Evolutionary conservation across 2,329 filamentous ascomycete genomes (phyloP), one percentile per base, ranked within the genome.

Genomic region (Pseudocercospora vitis): DNA sequence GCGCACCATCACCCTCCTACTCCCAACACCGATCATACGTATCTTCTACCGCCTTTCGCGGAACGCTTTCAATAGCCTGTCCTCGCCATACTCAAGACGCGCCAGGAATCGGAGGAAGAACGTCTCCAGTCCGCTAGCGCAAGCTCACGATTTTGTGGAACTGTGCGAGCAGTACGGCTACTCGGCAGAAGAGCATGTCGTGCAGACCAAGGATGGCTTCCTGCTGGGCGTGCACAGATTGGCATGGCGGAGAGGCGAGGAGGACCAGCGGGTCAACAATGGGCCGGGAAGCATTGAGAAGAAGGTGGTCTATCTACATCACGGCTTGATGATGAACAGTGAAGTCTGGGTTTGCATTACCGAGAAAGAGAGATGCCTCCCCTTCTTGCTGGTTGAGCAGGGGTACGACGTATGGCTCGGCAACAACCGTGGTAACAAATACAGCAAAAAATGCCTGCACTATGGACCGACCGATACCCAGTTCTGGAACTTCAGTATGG

Each of bases 401-500:
- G 94, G 94, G 2, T 99, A 95, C 65, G 94, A 99, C 76, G 92
- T 97, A 60, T 99, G 94, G 89, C 79, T 99, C 58, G 94, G 94
- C 47, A 99, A 99, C 72, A 99, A 99, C 68, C 86, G 94, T 29
- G 94, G 94, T 46, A 99, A 99, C 80, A 99, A 99, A 70, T 99
- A 99, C 74, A 96, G 91, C 40, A 99, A 97, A 73, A 99, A 99
- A 74, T 91, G 86, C 2, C 83, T 91, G 48, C 81, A 86, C 55
- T 78, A 79, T 58, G 86, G 89, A 0, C 91, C 94, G 0, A 86
- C 83, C 0, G 86, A 88, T 2, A 76, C 80, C 31, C 79, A 83
- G 11, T 99, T 99, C 71, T 99, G 94, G 94, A 87, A 96, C 71
- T 99, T 99, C 70, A 96, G 90, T 48, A 97, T 99, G 68, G 94